phyloP scores from a whole-genome alignment of 768 basidiomycete species.

The Boletus subcaerulescens region DNA sequence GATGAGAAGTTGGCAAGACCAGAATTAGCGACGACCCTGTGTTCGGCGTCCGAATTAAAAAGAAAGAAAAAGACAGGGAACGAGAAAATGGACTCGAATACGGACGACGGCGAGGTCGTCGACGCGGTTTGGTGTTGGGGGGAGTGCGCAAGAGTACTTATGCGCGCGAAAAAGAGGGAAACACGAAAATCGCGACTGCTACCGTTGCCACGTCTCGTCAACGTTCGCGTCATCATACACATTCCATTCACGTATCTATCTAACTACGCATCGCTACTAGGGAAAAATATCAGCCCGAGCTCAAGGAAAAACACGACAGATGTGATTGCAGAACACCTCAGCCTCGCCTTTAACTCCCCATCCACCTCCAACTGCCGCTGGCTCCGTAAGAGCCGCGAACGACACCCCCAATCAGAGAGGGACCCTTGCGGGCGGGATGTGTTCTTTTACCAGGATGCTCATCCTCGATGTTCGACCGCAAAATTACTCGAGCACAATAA shows the following conservation, averaged over 20 bases:
- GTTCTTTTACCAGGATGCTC: conserved; percentile 90
- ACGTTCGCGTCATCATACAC: not conserved
- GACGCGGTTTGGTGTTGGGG: conserved; percentile 10
- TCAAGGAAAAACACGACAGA: not conserved
- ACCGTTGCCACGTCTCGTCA: conserved; percentile 10
- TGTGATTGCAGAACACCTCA: conserved; percentile 45
- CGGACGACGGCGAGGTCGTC: not conserved
- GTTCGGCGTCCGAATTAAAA: not conserved
- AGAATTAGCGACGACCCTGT: not conserved
- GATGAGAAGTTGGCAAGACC: conserved; percentile 1
- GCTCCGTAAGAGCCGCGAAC: conserved; percentile 26
- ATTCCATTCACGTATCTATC: too few species aligned
- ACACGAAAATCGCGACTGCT: not conserved
- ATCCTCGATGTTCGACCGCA: conserved; percentile 50
- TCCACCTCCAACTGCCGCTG: conserved; percentile 55
- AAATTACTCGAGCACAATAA: conserved; percentile 8
- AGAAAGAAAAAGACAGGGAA: not conserved
- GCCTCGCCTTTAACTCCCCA: conserved; percentile 90
- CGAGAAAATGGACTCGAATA: not conserved
- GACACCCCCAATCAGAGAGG: conserved; percentile 32
- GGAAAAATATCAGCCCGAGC: conserved; percentile 2
- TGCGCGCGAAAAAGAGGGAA: not conserved
- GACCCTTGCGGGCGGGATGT: conserved; percentile 54
- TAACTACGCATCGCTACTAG: not conserved
- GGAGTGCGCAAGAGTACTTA: not conserved